Evolutionary conservation across 768 basidiomycete species (phyloP).

Genomic region (Naganishia onofrii): DNA sequence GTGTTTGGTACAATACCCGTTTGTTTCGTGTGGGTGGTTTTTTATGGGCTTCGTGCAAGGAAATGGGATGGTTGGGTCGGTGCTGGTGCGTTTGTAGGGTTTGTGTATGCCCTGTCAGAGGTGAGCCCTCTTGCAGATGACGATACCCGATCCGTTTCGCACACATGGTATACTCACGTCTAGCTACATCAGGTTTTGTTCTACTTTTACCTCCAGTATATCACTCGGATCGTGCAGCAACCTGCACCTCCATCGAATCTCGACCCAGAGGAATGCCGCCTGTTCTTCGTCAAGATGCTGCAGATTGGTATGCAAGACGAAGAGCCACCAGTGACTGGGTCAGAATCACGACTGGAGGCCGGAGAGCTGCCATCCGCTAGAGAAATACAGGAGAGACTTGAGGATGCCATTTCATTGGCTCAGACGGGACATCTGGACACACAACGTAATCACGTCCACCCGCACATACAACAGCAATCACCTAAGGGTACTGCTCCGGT

Average conservation of each 20-base stretch:
- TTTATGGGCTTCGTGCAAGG: background rate
- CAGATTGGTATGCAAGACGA: conserved; percentile 23
- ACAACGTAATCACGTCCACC: background rate
- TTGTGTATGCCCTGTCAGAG: conserved; percentile 5
- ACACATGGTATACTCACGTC: background rate
- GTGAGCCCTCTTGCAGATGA: background rate
- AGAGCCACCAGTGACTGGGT: background rate
- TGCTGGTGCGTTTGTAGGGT: background rate
- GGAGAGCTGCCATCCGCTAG: background rate
- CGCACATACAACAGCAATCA: background rate
- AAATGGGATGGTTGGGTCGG: conserved; percentile 9
- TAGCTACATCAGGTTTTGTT: conserved; percentile 3
- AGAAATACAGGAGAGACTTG: conserved; percentile 16
- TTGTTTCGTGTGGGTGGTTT: background rate
- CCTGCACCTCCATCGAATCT: conserved; percentile 27
- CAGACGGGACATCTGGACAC: conserved; percentile 7
- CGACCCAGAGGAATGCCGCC: conserved; percentile 19
- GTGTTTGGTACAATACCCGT: conserved; percentile 1
- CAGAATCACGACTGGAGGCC: background rate
- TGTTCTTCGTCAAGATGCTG: conserved; percentile 25
- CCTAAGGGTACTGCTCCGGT: background rate
- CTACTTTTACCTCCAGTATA: conserved; percentile 22
- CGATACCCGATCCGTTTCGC: background rate
- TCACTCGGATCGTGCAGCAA: conserved; percentile 12
- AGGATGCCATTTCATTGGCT: conserved; percentile 2